phyloP scores from a whole-genome alignment of 2,329 filamentous ascomycete genomes.

The Botrytis aclada region DNA sequence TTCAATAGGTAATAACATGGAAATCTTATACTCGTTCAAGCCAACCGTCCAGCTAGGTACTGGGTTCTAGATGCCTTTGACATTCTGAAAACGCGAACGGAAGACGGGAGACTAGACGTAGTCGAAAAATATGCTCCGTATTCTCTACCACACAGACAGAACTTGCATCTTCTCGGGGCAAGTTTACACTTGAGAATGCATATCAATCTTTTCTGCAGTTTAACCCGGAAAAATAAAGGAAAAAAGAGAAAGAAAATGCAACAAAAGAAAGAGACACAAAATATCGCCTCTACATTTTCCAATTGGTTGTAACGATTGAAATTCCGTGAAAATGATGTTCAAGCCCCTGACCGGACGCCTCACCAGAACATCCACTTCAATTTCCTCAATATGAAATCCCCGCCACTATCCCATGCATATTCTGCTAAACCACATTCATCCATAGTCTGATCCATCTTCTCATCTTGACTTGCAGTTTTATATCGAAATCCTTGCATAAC shows the following conservation, averaged over 20 bases:
- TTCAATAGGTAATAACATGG: neutral
- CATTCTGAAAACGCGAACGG: neutral
- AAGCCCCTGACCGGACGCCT: constrained; percentile 7
- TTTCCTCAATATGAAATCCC: constrained; percentile 3
- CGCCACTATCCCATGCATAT: constrained; percentile 15
- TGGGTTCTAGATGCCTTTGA: neutral
- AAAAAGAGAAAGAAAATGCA: neutral
- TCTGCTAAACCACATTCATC: neutral
- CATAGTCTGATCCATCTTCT: neutral
- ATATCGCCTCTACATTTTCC: neutral
- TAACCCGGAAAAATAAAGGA: neutral
- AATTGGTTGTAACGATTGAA: neutral
- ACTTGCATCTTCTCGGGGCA: neutral
- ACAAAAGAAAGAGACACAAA: neutral
- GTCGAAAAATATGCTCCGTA: neutral
- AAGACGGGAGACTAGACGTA: neutral
- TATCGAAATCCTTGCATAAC: constrained; percentile 6
- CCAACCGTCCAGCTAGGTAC: neutral
- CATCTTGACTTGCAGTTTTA: constrained; percentile 2
- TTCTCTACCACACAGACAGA: neutral
- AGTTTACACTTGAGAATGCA: neutral
- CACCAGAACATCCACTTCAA: constrained; percentile 10
- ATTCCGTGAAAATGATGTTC: neutral
- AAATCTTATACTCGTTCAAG: neutral
- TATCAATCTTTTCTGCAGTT: neutral